Conservation (phyloP, 1,284 basidiomycete species). For the Lentinus polychrous region DNA sequence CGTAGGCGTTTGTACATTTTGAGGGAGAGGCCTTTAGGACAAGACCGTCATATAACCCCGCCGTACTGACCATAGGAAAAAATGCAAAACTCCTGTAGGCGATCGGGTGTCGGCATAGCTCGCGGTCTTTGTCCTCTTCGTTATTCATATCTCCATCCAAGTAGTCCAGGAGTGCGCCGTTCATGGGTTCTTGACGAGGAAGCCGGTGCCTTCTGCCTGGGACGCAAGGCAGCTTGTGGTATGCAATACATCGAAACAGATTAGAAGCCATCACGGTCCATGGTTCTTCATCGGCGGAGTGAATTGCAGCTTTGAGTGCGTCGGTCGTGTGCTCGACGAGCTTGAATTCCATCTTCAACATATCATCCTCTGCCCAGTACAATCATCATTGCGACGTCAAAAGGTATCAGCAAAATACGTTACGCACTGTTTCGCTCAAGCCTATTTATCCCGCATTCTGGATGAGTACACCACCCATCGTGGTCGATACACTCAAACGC, state of each 20-base stretch:
- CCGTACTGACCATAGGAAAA: background rate
- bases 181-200: no score
- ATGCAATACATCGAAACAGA: no score
- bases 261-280: no score
- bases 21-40: no score
- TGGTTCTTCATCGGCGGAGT: no score
- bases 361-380: background rate
- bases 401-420: no score
- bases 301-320: background rate
- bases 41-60: background rate
- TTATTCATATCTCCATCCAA: no score
- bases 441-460: background rate
- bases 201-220: no score
- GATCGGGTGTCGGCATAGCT: background rate
- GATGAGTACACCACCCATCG: background rate
- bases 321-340: background rate
- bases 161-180: no score
- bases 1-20: no score
- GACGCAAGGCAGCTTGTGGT: no score
- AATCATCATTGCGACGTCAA: background rate
- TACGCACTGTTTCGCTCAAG: conserved; percentile 1
- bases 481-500: background rate
- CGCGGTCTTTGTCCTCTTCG: background rate
- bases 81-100: background rate
- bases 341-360: background rate